phyloP scores from a whole-genome alignment of 176 grass and related monocot species.

The Aegilops sharonensis region DNA sequence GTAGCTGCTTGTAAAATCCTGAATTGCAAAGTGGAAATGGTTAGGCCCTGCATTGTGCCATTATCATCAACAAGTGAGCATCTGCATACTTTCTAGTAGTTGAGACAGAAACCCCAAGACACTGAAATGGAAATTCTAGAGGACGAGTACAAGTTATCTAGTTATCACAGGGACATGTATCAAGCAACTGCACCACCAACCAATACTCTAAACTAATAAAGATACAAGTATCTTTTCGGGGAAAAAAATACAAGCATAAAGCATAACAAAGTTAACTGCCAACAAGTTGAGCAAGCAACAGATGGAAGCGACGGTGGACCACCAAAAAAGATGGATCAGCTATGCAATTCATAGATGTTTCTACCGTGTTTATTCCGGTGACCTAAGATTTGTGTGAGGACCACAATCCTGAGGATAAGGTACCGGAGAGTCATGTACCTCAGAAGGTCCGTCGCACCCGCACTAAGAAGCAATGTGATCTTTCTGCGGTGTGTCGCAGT shows the following conservation, averaged over 20 bases:
- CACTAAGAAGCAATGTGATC: too few species aligned
- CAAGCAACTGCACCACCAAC: neutral
- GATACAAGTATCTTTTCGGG: neutral
- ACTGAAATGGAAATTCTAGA: slow-evolving; percentile 23
- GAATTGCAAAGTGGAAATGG: slow-evolving; percentile 16
- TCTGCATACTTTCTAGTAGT: neutral
- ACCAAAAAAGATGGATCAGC: slow-evolving; percentile 36
- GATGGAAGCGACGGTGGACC: slow-evolving; percentile 7
- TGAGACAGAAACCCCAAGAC: slow-evolving; percentile 17
- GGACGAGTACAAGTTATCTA: slow-evolving; percentile 16
- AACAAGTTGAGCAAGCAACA: slow-evolving; percentile 23
- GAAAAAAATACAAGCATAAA: neutral
- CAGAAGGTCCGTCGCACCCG: too few species aligned
- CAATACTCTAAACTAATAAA: neutral
- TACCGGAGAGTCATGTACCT: too few species aligned
- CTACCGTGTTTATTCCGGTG: neutral
- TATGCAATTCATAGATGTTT: slow-evolving; percentile 38
- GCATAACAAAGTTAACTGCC: neutral
- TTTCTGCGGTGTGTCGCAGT: too few species aligned
- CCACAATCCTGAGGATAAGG: too few species aligned
- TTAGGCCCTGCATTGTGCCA: slow-evolving; percentile 21
- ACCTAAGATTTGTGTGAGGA: too few species aligned
- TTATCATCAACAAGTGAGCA: slow-evolving; percentile 20
- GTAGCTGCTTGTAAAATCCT: slow-evolving; percentile 55
- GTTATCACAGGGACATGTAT: slow-evolving; percentile 13